Evolutionary conservation across 768 basidiomycete genomes (phyloP).

Genomic region (Trametes gibbosa): DNA sequence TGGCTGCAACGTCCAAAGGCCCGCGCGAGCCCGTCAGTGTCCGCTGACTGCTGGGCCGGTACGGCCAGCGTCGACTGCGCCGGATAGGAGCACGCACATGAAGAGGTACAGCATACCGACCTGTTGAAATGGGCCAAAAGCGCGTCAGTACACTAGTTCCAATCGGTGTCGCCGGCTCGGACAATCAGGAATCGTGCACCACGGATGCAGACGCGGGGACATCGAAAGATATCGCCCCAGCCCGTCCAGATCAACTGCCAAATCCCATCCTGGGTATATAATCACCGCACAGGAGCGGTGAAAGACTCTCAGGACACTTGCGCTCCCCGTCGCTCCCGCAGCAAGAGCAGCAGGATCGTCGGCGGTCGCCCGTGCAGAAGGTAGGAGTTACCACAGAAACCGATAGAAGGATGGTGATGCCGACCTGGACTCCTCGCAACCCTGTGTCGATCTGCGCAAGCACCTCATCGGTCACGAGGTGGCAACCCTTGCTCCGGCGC

Average conservation of each 20-base stretch:
- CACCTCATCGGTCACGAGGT: conserved; percentile 82
- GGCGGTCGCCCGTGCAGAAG: too few species aligned
- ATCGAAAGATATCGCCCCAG: too few species aligned
- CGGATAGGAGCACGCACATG: conserved; percentile 47
- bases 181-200: too few species aligned
- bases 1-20: conserved; percentile 40
- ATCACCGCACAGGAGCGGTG: too few species aligned
- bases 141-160: neutral
- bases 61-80: neutral
- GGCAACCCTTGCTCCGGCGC: conserved; percentile 60
- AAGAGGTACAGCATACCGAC: conserved; percentile 88
- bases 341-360: neutral
- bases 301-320: too few species aligned
- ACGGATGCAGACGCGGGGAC: too few species aligned
- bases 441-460: conserved; percentile 64
- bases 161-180: too few species aligned
- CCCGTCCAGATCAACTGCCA: too few species aligned
- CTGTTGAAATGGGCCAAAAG: conserved; percentile 34
- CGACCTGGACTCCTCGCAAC: conserved; percentile 61
- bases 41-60: too few species aligned
- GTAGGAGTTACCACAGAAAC: conserved; percentile 9
- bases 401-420: conserved; percentile 17
- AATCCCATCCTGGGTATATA: too few species aligned
- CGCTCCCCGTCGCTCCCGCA: neutral
- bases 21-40: neutral